Evolutionary conservation across 2,329 filamentous ascomycete species (phyloP), one percentile per base, ranked within the genome.

Genomic region (Sordariomycetes sp.): DNA sequence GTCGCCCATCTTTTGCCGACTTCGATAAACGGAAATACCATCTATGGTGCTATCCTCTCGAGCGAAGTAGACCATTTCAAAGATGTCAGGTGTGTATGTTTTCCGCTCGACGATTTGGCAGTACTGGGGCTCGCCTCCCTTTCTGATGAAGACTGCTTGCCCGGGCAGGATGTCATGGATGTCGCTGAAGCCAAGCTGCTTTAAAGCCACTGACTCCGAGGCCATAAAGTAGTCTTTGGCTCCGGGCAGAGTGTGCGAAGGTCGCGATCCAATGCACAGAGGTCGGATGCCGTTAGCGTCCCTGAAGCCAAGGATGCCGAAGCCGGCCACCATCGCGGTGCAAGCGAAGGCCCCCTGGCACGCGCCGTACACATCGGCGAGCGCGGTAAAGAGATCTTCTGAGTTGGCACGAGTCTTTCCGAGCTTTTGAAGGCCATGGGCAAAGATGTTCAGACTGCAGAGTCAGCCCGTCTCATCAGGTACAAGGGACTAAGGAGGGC

Each of bases 221-320:
- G 86, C 86, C 66, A 94, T 75, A 72, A 94, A 86, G 63, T 93
- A 94, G 58, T 94, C 87, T 39, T 61, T 80, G 6, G 76, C 78
- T 5, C 72, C 66, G 23, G 73, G 68, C 25, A 76, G 38, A 0
- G 69, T 81, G 11, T 66, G 58, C 2, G 83, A 86, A 2, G 75
- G 70, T 35, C 86, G 74, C 32, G 78, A 83, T 27, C 87, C 87
- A 8, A 94, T 63, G 30, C 84, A 75, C 43, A 94, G 73, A 3
- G 87, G 87, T 10, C 87, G 82, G 50, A 92, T 92, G 34, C 84
- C 86, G 47, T 86, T 51, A 12, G 39, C 48, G 29, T 54, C 51
- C 49, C 84, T 70, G 65, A 90, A 90, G 30, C 80, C 83, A 23
- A 90, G 75, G 37, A 90, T 69, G 39, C 84, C 84, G 45, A 85